Evolutionary conservation across 805 yeast species (phyloP), one percentile per base, ranked within the genome.

Genomic region (Zygosaccharomyces bailii): DNA sequence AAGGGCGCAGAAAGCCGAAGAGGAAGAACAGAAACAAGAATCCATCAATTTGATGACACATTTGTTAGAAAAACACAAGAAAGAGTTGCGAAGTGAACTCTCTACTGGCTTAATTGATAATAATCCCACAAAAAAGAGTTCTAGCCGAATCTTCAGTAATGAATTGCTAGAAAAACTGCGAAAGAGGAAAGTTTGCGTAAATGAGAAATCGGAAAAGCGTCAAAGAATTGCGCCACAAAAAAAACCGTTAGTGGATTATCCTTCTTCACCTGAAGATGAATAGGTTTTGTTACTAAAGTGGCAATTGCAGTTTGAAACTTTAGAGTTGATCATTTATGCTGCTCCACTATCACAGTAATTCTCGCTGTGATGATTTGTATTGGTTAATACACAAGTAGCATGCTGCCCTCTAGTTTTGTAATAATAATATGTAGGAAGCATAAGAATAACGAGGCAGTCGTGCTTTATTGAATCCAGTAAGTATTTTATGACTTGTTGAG

Each of bases 1-100:
- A 0, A 57, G 50, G 17, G 61, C 60, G 1, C 54, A 58, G 30
- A 55, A 54, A 29, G 48, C 57, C 17, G 61, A 60, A 27, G 61
- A 56, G 33, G 57, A 54, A 32, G 60, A 61, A 23, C 59, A 52
- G 34, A 53, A 55, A 3, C 49, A 49, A 39, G 53, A 55, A 23
- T 50, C 63, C 3, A 43, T 60, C 19, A 50, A 52, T 25, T 43
- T 55, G 10, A 55, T 59, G 52, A 57, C 57, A 5, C 56, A 58
- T 19, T 57, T 61, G 40, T 52, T 61, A 4, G 49, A 49, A 5
- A 52, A 46, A 9, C 25, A 39, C 20, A 25, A 37, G 19, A 23
- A 25, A 9, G 44, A 24, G 11, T 45, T 25, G 14, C 32, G 19
- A 13, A 36, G 6, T 30, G 34, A 19, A 17, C 32, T 13, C 17